A percentile compares a stretch with the other conserved stretches of the same genome.
These are phyloP conservation scores for Acephala macrosclerotiorum DNA, from an alignment of 2,329 filamentous ascomycete species.

Conservation along the genomic window DNA sequence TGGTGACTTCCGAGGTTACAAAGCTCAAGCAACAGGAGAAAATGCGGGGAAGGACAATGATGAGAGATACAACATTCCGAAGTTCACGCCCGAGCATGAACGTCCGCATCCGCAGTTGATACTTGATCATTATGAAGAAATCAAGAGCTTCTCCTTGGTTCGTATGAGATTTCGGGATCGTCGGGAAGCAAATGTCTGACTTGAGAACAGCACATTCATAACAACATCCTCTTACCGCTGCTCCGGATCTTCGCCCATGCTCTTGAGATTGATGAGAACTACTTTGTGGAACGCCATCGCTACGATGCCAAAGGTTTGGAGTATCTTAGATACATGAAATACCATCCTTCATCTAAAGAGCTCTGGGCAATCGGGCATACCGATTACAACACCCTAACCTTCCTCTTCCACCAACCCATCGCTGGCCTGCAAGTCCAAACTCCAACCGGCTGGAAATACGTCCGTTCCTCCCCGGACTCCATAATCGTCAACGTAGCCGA, in stretches of 20 bases:
- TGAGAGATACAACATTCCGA: slow-evolving; percentile 65
- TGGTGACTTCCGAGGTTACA: slow-evolving; percentile 64
- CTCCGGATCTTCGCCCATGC: slow-evolving; percentile 66
- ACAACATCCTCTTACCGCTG: slow-evolving; percentile 62
- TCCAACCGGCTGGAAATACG: slow-evolving; percentile 56
- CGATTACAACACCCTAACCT: slow-evolving; percentile 46
- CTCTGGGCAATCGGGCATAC: slow-evolving; percentile 55
- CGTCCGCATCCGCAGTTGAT: slow-evolving; percentile 55
- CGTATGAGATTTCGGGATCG: not conserved
- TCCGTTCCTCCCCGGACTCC: slow-evolving; percentile 53
- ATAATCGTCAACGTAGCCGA: slow-evolving; percentile 59
- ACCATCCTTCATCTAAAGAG: slow-evolving; percentile 52
- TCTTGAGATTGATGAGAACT: slow-evolving; percentile 64
- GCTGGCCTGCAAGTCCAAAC: slow-evolving; percentile 49
- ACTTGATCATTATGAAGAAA: slow-evolving; percentile 57
- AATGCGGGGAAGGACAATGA: slow-evolving; percentile 53
- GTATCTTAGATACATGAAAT: slow-evolving; percentile 67
- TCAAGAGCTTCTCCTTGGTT: slow-evolving; percentile 54
- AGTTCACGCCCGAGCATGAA: slow-evolving; percentile 54
- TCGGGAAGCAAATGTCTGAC: not conserved
- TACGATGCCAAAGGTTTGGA: slow-evolving; percentile 63
- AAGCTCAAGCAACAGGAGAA: slow-evolving; percentile 39
- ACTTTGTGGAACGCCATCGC: slow-evolving; percentile 59
- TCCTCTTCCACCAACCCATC: slow-evolving; percentile 50
- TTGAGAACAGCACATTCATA: slow-evolving; percentile 43